A percentile compares a stretch with the other conserved stretches of the same genome.
Conservation (phyloP, 495 filamentous ascomycete species). For the Pseudoneurospora amorphoporcata region DNA sequence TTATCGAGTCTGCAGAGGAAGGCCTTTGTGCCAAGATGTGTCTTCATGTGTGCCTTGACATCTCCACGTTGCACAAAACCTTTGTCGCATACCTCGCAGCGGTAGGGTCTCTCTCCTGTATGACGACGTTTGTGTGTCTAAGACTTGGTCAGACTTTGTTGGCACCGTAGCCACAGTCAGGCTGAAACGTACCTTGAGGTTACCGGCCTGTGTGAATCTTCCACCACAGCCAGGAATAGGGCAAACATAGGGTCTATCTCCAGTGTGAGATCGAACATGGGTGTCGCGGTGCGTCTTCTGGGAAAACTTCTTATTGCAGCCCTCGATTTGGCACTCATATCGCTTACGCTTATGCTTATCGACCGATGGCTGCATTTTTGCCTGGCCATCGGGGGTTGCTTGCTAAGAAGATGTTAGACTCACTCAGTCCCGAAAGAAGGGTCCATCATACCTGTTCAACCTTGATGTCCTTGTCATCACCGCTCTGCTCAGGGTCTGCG, state of each 20-base stretch:
- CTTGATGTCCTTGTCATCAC: constrained; percentile 1
- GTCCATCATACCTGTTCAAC: constrained; percentile 4
- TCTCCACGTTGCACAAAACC: constrained; percentile 85
- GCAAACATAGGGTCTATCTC: constrained; percentile 81
- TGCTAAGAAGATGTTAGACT: neutral
- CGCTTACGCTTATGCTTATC: constrained; percentile 41
- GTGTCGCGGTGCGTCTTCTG: constrained; percentile 95
- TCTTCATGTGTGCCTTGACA: constrained; percentile 76
- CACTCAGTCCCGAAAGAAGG: neutral
- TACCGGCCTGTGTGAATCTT: constrained; percentile 81
- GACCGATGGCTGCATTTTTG: neutral
- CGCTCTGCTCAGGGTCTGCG: neutral
- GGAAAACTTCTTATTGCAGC: constrained; percentile 73
- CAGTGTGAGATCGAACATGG: constrained; percentile 81
- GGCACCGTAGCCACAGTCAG: too few relatives aligned
- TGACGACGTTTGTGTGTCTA: constrained; percentile 23
- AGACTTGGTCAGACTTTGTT: constrained; percentile 2
- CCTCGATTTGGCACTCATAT: constrained; percentile 64
- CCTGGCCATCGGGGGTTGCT: neutral
- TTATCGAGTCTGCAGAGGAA: constrained; percentile 72
- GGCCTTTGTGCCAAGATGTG: constrained; percentile 65
- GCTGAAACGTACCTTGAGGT: constrained; percentile 59
- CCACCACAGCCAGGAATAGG: constrained; percentile 63
- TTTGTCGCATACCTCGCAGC: constrained; percentile 73
- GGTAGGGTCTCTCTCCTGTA: constrained; percentile 73